Evolutionary conservation across 768 basidiomycete genomes (phyloP), one percentile per base, ranked within the genome.

Genomic region (Trametes elegans): DNA sequence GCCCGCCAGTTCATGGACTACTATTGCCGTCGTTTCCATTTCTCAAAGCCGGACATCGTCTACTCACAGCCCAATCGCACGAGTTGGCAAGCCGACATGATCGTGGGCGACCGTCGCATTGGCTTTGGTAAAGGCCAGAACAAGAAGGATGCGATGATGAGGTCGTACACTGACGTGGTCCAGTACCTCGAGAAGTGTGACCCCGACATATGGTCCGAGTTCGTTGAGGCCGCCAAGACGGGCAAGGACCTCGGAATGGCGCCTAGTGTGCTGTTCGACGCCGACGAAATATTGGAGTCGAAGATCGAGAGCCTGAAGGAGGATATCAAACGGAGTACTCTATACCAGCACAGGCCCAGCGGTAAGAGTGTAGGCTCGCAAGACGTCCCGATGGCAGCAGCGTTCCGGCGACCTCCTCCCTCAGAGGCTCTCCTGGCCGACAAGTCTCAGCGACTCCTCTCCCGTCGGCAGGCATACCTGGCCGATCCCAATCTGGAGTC

Each of bases 1-100:
- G 92, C 93, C 3, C 83, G 87, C 44, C 83, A 80, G 56, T 98
- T 98, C 75, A 94, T 97, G 87, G 94, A 95, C 59, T 98, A 89
- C 68, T 98, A 98, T 64, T 96, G 93, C 66, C 80, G 84, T 40
- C 78, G 83, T 31, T 97, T 84, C 67, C 73, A 74, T 23, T 94
- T 94, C 64, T 75, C 78, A 9, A 81, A 80, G 58, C 91, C 92
- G 2, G 87, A 89, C 44, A 71, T 96, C 56, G 76, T 77, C 13
- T 87, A 79, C 55, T 70, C 73, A 1, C 63, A 64, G 21, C 57
- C 58, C 23, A 68, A 62, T 48, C 64, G 52, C 11, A 36, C 19
- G 57, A 59, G 67, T 38, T 93, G 91, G 90, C 82, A 90, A 61
- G 87, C 87, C 3, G 71, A 83, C 55, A 85, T 95, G 78, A 76